phyloP scores from a whole-genome alignment of 2,329 filamentous ascomycete genomes.

The Botrytis elliptica region DNA sequence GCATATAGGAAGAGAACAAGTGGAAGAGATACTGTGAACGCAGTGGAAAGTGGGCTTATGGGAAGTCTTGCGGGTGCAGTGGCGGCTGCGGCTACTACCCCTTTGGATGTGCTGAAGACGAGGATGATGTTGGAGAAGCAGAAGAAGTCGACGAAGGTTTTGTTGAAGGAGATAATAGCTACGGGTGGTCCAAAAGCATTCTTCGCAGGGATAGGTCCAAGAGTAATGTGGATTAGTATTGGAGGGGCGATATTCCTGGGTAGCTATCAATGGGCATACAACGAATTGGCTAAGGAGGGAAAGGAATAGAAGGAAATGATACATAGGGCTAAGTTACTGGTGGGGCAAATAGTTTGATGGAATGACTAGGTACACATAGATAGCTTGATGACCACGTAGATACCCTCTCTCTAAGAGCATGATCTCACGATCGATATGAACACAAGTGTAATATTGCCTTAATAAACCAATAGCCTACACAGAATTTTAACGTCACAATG shows the following conservation, averaged over 20 bases:
- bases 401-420: constrained; percentile 1
- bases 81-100: constrained; percentile 85
- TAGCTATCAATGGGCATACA: constrained; percentile 86
- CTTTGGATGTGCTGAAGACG: constrained; percentile 94
- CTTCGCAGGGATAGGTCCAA: constrained; percentile 74
- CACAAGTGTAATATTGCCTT: background rate
- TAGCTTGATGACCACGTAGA: constrained; percentile 3
- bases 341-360: background rate
- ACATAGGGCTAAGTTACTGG: background rate
- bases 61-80: constrained; percentile 81
- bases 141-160: constrained; percentile 55
- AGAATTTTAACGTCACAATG: background rate
- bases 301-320: background rate
- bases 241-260: constrained; percentile 94
- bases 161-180: constrained; percentile 64
- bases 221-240: constrained; percentile 91
- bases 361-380: background rate
- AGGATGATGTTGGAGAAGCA: constrained; percentile 85
- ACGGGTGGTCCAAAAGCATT: constrained; percentile 67
- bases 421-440: constrained; percentile 14
- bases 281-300: constrained; percentile 52
- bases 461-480: background rate
- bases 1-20: constrained; percentile 55
- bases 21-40: constrained; percentile 55
- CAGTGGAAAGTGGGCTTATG: constrained; percentile 77